Evolutionary conservation across 225 moss, liverwort and hornwort species (phyloP), one percentile per base, ranked within the genome.

Genomic region (Bryoerythrophyllum caledonicum): DNA sequence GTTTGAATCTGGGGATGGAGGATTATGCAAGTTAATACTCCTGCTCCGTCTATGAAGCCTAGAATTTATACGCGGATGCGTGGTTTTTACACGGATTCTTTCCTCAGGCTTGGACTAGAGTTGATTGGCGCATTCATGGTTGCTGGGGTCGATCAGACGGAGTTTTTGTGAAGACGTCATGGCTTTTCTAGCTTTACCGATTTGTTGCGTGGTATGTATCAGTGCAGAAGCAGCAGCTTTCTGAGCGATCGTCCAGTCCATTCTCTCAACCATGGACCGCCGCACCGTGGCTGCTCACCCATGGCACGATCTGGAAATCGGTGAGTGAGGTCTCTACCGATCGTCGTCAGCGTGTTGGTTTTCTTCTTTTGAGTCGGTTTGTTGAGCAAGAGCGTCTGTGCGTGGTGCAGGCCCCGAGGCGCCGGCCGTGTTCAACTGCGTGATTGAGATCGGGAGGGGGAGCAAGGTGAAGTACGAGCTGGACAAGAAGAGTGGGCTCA

Each of bases 231-330:
- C 76, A 70, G 38, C 9, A 5, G 24, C 40, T 54, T 40, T 7
- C 79, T 7, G 56, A 46, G 44, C 73, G n/a, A n/a, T n/a, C n/a
- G n/a, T n/a, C n/a, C n/a, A n/a, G 79, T 19, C 43, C 60, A 85
- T 90, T 71, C 74, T 92, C 21, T 82, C 82, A 23, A 86, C 87
- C 6, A 99, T 99, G 97, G 88, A 91, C 43, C 91, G 91, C n/a
- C 88, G 97, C 75, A 80, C 91, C 8, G 93, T 99, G 46, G 97
- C 97, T 70, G 97, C 97, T 13, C 95, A 99, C 82, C 94, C 97
- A 2, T 99, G 97, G 97, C 97, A 95, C 77, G 95, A 99, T 87
- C 75, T 99, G 68, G 95, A 99, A 84, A 94, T 99, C 69, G 97
- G 94, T 97, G 23, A 56, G 63, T 54, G 32, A 32, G 32, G 32